Evolutionary conservation across 345 rosid genomes (phyloP).

Genomic region (Anastatica hierochuntica): DNA sequence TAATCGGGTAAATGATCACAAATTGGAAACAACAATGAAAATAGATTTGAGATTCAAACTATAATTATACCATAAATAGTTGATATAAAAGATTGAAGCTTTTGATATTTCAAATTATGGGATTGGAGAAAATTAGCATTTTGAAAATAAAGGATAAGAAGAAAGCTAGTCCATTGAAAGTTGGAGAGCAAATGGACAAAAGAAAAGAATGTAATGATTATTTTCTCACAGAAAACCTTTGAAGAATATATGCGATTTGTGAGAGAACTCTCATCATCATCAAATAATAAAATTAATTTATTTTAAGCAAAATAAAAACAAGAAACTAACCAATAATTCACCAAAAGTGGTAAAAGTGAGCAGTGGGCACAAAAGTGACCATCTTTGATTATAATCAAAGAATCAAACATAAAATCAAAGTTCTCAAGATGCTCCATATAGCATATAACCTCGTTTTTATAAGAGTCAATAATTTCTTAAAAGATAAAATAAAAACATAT

Average conservation of each 20-base stretch:
- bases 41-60: neutral
- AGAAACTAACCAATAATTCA: conserved; percentile 27
- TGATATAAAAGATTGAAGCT: neutral
- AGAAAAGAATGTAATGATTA: conserved; percentile 19
- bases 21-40: too few relatives aligned
- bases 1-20: too few relatives aligned
- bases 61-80: neutral
- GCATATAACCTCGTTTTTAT: conserved; percentile 21
- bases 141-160: conserved; percentile 19
- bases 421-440: conserved; percentile 25
- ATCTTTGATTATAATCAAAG: conserved; percentile 29
- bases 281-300: neutral
- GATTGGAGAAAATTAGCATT: conserved; percentile 8
- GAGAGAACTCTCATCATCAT: conserved; percentile 23
- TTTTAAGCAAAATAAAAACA: neutral
- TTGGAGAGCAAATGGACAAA: conserved; percentile 27
- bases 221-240: conserved; percentile 19
- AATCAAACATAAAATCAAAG: conserved; percentile 27
- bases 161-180: conserved; percentile 26
- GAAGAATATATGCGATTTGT: conserved; percentile 18
- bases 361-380: conserved; percentile 27
- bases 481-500: conserved; percentile 1
- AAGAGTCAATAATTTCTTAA: conserved; percentile 18
- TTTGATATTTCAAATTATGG: neutral
- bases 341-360: conserved; percentile 23